Base-by-base conservation (phyloP, 2,329 filamentous ascomycete genomes). In the Sarocladium oryzae region DNA sequence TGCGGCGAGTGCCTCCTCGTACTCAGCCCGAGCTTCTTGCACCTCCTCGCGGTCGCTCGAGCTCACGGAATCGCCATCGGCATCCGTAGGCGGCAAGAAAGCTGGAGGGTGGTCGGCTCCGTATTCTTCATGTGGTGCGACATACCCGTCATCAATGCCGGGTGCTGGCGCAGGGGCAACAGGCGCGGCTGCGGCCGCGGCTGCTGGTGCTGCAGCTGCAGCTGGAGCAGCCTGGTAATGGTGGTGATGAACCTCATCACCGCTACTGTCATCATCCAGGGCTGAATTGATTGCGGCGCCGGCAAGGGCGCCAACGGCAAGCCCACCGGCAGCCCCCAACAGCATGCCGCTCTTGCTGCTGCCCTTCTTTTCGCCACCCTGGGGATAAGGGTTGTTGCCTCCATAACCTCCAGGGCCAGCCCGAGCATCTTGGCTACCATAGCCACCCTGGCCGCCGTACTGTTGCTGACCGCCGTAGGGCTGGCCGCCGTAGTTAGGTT, bases 251-350 rank as follows among this genome's bases (percentile, higher is more conserved):
- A 51, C 49, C 49, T 64, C 58, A 2, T 59, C 48, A 24, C 59
- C 57, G 41, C 57, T 61, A 48, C 62, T 58, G 37, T 52, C 49
- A n/a, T 57, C 52, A 48, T 61, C 52, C 26, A 82, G 58, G 50
- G 76, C 78, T 59, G 84, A 72, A 38, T 75, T 76, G 50, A 85
- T 69, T 41, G 81, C 59, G 2, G 78, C 82, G 49, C 81, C 81
- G 21, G 77, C 82, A 35, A 80, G 62, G 51, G 73, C 76, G 56
- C 80, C 79, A 11, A 76, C 67, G 1, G 77, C 81, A 18, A 84
- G 61, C 64, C 82, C 83, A 32, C 73, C 82, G 9, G 76, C 78
- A 49, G 78, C 82, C 38, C 74, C 81, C 20, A 81, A 71, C 40
- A 84, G 67, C 62, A 82, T 72, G 58, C 76, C 77, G 18, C 75